Percentiles rank a stretch among this genome's conserved stretches.
Evolutionary conservation across 768 basidiomycete genomes (phyloP).

Genomic region (Tylopilus vinaceipallidus): DNA sequence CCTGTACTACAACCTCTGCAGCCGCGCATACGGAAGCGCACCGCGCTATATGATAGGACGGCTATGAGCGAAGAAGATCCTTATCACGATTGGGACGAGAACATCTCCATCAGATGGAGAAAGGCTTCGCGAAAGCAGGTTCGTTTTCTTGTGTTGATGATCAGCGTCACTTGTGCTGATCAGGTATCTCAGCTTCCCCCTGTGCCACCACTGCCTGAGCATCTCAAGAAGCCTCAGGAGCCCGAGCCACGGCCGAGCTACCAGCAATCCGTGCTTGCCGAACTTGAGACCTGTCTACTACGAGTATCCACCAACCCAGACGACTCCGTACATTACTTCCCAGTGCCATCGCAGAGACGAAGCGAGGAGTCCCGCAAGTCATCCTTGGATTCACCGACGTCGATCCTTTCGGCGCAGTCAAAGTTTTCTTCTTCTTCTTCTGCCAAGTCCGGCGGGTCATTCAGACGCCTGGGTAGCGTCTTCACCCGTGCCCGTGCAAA

Average conservation of each 20-base stretch:
- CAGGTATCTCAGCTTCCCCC: conserved; percentile 20
- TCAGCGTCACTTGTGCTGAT: conserved; percentile 1
- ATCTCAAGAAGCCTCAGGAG: conserved; percentile 16
- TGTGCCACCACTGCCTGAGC: conserved; percentile 28
- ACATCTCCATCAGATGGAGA: conserved; percentile 28
- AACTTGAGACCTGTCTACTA: conserved; percentile 30
- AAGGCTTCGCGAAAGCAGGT: conserved; percentile 18
- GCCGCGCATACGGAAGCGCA: conserved; percentile 31
- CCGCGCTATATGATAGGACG: conserved; percentile 30
- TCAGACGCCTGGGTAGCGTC: conserved; percentile 19
- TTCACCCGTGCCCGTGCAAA: conserved; percentile 23
- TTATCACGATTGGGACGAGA: conserved; percentile 36
- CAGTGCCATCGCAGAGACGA: conserved; percentile 32
- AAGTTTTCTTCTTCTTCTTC: conserved; percentile 18
- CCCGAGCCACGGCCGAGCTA: conserved; percentile 23
- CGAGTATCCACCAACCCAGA: conserved; percentile 25
- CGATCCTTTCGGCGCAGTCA: conserved; percentile 23
- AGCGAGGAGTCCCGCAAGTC: conserved; percentile 26
- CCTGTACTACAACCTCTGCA: conserved; percentile 32
- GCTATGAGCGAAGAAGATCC: conserved; percentile 36
- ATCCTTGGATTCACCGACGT: conserved; percentile 30
- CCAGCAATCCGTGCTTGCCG: conserved; percentile 32
- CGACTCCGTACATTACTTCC: conserved; percentile 35
- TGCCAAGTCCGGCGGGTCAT: conserved; percentile 20
- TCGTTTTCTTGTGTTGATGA: conserved; percentile 2